Evolutionary conservation across 192 early-diverging fungal genomes (phyloP).

Genomic region (Jimgerdemannia lactiflua): DNA sequence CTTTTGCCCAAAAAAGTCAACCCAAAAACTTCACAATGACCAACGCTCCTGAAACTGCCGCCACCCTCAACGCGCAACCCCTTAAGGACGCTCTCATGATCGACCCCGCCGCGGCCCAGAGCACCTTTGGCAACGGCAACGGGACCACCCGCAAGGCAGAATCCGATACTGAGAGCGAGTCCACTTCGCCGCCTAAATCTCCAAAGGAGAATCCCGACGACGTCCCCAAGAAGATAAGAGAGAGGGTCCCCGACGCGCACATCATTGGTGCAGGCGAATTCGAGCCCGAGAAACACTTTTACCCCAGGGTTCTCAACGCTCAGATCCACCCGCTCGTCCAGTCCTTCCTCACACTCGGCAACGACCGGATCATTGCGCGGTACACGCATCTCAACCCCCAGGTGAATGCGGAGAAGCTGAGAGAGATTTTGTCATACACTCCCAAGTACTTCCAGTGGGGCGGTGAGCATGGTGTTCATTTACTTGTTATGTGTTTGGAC

Average conservation of each 20-base stretch:
- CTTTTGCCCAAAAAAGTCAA: neutral
- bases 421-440: conserved; percentile 57
- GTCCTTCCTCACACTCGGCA: conserved; percentile 81
- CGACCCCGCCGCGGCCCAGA: neutral
- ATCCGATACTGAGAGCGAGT: neutral
- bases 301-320: conserved; percentile 85
- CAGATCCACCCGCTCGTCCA: conserved; percentile 85
- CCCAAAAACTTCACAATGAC: neutral
- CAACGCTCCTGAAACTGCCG: neutral
- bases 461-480: conserved; percentile 37
- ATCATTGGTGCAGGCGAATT: conserved; percentile 57
- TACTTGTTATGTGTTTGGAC: neutral
- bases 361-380: conserved; percentile 84
- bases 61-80: neutral
- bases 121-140: neutral
- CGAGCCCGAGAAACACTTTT: conserved; percentile 83
- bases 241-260: conserved; percentile 17
- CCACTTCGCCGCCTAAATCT: neutral
- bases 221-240: neutral
- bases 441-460: conserved; percentile 88
- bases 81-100: neutral
- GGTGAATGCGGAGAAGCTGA: conserved; percentile 61
- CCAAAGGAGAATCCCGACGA: too few species aligned
- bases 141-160: neutral
- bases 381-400: conserved; percentile 87